A percentile compares a stretch with the other conserved stretches of the same genome.
Evolutionary conservation across 2,329 filamentous ascomycete species (phyloP).

Genomic region (Metarhizium brunneum): DNA sequence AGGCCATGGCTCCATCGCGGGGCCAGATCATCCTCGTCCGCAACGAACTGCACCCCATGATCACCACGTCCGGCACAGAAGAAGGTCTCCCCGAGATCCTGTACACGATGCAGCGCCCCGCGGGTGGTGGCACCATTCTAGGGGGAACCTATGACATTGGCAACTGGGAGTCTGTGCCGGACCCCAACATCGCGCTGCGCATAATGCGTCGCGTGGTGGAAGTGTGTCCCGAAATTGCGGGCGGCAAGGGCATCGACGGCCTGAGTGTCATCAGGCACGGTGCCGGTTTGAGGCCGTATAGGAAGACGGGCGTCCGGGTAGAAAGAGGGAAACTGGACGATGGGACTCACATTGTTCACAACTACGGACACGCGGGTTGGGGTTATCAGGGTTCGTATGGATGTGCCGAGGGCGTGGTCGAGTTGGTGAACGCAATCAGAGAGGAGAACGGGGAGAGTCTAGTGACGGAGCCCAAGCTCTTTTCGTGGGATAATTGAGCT

Average conservation of each 20-base stretch:
- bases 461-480: constrained; percentile 20
- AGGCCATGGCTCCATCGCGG: constrained; percentile 61
- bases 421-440: constrained; percentile 55
- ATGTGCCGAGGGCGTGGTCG: constrained; percentile 56
- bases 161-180: constrained; percentile 70
- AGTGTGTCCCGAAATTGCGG: constrained; percentile 53
- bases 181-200: constrained; percentile 67
- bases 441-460: constrained; percentile 19
- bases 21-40: constrained; percentile 79
- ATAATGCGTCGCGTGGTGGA: constrained; percentile 75
- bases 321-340: constrained; percentile 48
- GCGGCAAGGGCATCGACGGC: constrained; percentile 59
- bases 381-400: constrained; percentile 66
- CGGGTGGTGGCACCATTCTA: constrained; percentile 71
- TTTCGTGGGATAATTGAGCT: constrained; percentile 11
- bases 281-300: constrained; percentile 70
- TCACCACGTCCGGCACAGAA: constrained; percentile 60
- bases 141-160: constrained; percentile 78
- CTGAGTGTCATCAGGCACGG: constrained; percentile 71
- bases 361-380: constrained; percentile 72
- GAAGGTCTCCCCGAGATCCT: constrained; percentile 62
- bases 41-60: constrained; percentile 66
- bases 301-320: constrained; percentile 64
- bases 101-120: constrained; percentile 78
- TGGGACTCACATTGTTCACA: constrained; percentile 61